Evolutionary conservation across 148 eudicot genomes (phyloP).

Genomic region (Amaranthus hypochondriacus): DNA sequence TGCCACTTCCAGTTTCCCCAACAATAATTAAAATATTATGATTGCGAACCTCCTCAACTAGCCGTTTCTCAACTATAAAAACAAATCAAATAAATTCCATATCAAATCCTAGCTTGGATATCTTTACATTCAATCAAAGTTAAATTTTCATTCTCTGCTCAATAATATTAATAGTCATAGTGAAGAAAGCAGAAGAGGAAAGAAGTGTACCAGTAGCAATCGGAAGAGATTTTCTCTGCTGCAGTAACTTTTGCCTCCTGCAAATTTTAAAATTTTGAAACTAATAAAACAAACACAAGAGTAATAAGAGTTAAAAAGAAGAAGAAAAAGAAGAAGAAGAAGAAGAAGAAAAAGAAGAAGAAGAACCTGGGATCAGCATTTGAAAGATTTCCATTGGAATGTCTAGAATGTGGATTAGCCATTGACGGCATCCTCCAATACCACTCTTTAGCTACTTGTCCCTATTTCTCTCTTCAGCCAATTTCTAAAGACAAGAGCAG

Average conservation of each 20-base stretch:
- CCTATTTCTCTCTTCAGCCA: too few species aligned
- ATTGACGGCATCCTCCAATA: conserved; percentile 38
- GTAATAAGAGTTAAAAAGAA: not conserved
- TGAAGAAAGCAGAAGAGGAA: not conserved
- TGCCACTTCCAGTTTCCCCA: conserved; percentile 99
- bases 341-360: not conserved
- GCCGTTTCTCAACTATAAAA: conserved; percentile 58
- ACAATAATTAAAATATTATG: conserved; percentile 73
- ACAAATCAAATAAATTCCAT: conserved; percentile 2
- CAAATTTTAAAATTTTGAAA: not conserved
- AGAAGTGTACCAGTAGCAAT: conserved; percentile 61
- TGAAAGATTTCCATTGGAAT: conserved; percentile 19
- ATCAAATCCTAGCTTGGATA: conserved; percentile 5
- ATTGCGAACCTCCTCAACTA: conserved; percentile 67
- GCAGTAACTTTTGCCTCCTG: conserved; percentile 52
- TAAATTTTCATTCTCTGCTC: not conserved
- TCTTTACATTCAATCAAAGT: not conserved
- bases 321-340: too few species aligned
- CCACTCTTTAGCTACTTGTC: not conserved
- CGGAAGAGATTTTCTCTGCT: conserved; percentile 64
- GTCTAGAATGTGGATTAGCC: conserved; percentile 23
- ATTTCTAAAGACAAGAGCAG: too few species aligned
- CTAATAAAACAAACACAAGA: not conserved
- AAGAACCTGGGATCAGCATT: conserved; percentile 19
- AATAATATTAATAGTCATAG: not conserved